Conservation (phyloP, 208 protist species). For the Trypanosoma conorhini region DNA sequence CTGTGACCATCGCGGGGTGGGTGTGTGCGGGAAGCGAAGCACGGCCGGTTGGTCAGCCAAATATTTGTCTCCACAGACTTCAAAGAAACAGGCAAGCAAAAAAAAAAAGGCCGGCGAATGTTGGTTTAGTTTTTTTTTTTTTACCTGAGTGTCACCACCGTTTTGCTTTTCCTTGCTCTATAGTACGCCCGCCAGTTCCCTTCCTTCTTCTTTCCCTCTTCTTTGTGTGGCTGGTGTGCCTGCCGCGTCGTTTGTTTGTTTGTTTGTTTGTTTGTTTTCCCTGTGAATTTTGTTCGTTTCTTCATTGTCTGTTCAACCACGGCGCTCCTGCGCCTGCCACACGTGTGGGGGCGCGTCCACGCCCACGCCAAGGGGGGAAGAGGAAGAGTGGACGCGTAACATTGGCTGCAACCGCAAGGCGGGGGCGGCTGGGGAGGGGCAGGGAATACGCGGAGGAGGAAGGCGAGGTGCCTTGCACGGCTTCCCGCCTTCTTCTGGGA, state of each 20-base stretch:
- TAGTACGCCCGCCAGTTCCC: neutral
- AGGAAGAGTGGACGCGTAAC: neutral
- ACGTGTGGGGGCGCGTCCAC: too few relatives aligned
- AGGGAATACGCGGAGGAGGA: neutral
- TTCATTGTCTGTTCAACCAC: neutral
- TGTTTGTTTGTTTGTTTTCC: neutral
- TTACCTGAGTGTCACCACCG: neutral
- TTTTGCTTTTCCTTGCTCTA: neutral
- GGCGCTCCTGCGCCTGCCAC: too few relatives aligned
- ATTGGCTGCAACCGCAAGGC: neutral
- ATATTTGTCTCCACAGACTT: neutral
- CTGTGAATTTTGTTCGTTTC: neutral
- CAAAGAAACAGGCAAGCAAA: neutral
- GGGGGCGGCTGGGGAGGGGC: neutral
- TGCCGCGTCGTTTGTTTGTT: neutral
- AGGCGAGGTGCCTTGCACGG: too few relatives aligned
- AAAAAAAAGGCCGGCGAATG: neutral
- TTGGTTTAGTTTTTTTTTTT: neutral
- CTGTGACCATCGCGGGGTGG: neutral
- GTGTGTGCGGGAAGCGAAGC: neutral
- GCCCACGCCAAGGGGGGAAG: neutral
- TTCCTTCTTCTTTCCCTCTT: neutral
- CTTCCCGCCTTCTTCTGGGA: too few relatives aligned
- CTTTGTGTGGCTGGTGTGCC: neutral
- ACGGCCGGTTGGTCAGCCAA: neutral